A percentile compares a stretch with the other conserved stretches of the same genome.
phyloP scores from a whole-genome alignment of 768 basidiomycete genomes.

The Pholiota conissans region DNA sequence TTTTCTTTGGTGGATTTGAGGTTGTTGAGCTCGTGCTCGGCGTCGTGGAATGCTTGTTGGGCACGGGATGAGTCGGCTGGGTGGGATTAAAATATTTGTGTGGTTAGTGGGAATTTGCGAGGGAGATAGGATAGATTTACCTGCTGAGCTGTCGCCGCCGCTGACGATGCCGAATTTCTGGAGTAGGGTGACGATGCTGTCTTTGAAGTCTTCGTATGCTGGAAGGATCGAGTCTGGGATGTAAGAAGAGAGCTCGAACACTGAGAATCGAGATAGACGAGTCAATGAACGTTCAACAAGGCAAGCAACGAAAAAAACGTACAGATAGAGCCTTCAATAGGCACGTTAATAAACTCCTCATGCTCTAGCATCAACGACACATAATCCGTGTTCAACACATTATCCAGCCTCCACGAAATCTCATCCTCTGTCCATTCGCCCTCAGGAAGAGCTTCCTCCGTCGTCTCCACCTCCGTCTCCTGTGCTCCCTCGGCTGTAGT shows the following conservation, averaged over 20 bases:
- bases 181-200: slow-evolving; percentile 62
- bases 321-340: slow-evolving; percentile 55
- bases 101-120: background rate
- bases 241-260: slow-evolving; percentile 79
- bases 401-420: slow-evolving; percentile 57
- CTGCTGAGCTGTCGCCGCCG: slow-evolving; percentile 36
- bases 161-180: slow-evolving; percentile 60
- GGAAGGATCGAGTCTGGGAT: slow-evolving; percentile 81
- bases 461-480: slow-evolving; percentile 12
- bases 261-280: slow-evolving; percentile 60
- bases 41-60: slow-evolving; percentile 60
- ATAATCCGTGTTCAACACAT: slow-evolving; percentile 64
- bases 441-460: slow-evolving; percentile 57
- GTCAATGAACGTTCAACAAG: too few species aligned
- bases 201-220: slow-evolving; percentile 67
- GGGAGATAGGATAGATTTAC: slow-evolving; percentile 24
- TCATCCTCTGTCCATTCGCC: slow-evolving; percentile 60
- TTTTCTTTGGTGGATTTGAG: slow-evolving; percentile 53
- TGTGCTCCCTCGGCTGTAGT: slow-evolving; percentile 24
- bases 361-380: slow-evolving; percentile 75
- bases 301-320: slow-evolving; percentile 24
- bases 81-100: background rate
- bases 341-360: slow-evolving; percentile 62
- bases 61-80: slow-evolving; percentile 58
- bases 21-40: slow-evolving; percentile 57